Conservation (phyloP, 2,329 filamentous ascomycete genomes). For the Aureobasidium sp. region DNA sequence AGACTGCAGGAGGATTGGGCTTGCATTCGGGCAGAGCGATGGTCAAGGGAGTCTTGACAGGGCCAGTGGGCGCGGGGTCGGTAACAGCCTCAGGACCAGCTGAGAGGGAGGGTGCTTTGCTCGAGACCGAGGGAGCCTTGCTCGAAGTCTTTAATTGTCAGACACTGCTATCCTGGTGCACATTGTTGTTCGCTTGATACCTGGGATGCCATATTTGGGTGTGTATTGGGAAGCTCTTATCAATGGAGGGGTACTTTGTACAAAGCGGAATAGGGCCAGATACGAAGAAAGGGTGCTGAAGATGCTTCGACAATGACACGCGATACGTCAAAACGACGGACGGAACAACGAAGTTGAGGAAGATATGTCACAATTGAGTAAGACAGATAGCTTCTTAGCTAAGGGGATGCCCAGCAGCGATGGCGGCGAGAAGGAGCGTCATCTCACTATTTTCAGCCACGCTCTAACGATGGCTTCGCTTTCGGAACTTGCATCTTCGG, state of each 20-base stretch:
- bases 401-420: not conserved
- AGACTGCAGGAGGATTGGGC: constrained; percentile 49
- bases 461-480: not conserved
- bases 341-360: not conserved
- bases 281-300: not conserved
- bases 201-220: not conserved
- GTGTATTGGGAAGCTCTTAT: not conserved
- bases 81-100: constrained; percentile 21
- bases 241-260: constrained; percentile 2
- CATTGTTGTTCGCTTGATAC: not conserved
- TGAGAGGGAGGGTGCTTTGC: constrained; percentile 19
- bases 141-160: constrained; percentile 14
- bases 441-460: constrained; percentile 8
- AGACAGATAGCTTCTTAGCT: not conserved
- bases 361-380: not conserved
- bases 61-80: constrained; percentile 23
- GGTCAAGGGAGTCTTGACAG: constrained; percentile 28
- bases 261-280: not conserved
- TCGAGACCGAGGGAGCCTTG: constrained; percentile 17
- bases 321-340: not conserved
- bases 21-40: constrained; percentile 44
- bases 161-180: not conserved
- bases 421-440: constrained; percentile 1
- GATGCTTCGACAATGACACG: not conserved
- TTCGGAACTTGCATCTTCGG: not conserved